These are phyloP conservation scores for Trichoderma reesei DNA, from an alignment of 495 filamentous ascomycete genomes.

Conservation along the genomic window DNA sequence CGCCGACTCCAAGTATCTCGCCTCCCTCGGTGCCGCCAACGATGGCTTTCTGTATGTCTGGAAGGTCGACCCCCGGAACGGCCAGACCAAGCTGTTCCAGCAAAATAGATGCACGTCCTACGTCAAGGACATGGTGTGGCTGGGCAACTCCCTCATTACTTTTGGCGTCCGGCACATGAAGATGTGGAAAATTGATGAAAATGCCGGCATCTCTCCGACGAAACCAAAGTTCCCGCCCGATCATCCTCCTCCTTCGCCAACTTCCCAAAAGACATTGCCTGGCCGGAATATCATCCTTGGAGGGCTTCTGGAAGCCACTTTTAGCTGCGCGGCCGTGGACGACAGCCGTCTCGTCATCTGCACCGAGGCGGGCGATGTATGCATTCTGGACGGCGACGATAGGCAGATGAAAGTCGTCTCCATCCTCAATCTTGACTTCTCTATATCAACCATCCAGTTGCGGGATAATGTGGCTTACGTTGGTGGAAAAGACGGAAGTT, in stretches of 20 bases:
- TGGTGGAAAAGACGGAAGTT: slow-evolving; percentile 36
- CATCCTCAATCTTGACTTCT: slow-evolving; percentile 52
- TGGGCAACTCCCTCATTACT: slow-evolving; percentile 53
- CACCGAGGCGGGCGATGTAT: slow-evolving; percentile 64
- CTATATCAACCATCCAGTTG: slow-evolving; percentile 49
- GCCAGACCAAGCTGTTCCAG: slow-evolving; percentile 74
- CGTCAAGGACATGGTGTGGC: slow-evolving; percentile 78
- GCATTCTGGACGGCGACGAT: slow-evolving; percentile 68
- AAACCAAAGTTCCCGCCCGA: slow-evolving; percentile 41
- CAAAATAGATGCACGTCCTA: slow-evolving; percentile 89
- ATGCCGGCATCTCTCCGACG: slow-evolving; percentile 32
- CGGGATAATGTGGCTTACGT: slow-evolving; percentile 31
- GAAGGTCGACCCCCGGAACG: slow-evolving; percentile 73
- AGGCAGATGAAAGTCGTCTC: slow-evolving; percentile 58
- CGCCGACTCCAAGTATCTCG: slow-evolving; percentile 74
- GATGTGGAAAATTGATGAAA: slow-evolving; percentile 75
- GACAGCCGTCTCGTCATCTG: slow-evolving; percentile 60
- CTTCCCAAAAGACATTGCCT: slow-evolving; percentile 40
- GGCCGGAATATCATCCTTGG: slow-evolving; percentile 67
- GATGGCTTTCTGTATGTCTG: slow-evolving; percentile 94
- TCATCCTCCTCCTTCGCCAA: slow-evolving; percentile 22
- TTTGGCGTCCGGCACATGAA: slow-evolving; percentile 88
- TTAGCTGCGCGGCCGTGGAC: slow-evolving; percentile 65
- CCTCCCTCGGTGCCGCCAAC: slow-evolving; percentile 76
- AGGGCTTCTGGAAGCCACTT: slow-evolving; percentile 67